Evolutionary conservation across 495 filamentous ascomycete genomes (phyloP).

Genomic region (Talaromyces adpressus): DNA sequence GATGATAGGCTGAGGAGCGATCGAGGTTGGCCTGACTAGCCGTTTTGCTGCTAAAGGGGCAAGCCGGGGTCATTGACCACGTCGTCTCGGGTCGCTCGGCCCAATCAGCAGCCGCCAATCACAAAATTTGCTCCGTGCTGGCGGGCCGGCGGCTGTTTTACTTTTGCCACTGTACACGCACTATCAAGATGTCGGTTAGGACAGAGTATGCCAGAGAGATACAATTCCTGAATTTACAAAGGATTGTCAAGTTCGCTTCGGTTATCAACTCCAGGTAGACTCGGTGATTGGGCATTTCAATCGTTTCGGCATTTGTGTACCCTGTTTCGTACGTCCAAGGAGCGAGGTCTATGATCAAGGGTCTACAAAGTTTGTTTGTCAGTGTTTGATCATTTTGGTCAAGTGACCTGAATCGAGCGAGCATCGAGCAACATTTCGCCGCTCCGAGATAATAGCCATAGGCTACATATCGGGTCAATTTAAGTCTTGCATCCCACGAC

Average conservation of each 20-base stretch:
- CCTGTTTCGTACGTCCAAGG: background rate
- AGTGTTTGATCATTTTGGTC: background rate
- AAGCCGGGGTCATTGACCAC: background rate
- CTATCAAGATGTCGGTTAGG: background rate
- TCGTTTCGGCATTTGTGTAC: background rate
- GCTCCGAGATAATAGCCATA: background rate
- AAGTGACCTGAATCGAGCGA: background rate
- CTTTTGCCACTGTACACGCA: background rate
- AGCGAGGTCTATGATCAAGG: background rate
- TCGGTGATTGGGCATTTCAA: background rate
- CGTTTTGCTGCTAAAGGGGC: background rate
- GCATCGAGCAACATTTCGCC: background rate
- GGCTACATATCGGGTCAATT: background rate
- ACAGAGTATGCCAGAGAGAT: too few relatives aligned
- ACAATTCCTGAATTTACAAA: background rate
- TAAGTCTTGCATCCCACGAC: background rate
- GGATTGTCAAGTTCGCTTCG: too few relatives aligned
- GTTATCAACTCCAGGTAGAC: background rate
- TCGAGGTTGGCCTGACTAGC: background rate
- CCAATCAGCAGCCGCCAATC: background rate
- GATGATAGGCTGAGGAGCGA: background rate
- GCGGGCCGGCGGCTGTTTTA: conserved; percentile 4
- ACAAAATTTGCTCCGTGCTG: conserved; percentile 3
- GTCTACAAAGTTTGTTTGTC: background rate
- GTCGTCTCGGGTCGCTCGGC: background rate